Evolutionary conservation across 2,329 filamentous ascomycete species (phyloP).

Genomic region (Fusarium cyanostomum): DNA sequence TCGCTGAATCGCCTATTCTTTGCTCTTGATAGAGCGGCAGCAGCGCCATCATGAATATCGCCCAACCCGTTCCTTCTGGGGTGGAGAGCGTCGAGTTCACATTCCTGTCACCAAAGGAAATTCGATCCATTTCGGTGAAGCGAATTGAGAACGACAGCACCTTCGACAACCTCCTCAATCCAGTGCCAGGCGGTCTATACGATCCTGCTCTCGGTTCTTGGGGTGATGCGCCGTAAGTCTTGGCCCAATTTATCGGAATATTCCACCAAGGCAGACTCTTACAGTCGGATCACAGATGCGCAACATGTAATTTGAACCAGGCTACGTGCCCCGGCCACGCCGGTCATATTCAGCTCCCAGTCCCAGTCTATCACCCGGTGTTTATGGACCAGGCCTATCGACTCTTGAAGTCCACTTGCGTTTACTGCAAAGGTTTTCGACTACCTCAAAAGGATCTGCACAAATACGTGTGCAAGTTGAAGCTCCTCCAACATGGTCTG

Average conservation of each 20-base stretch:
- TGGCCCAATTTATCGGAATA: background rate
- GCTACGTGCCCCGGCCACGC: constrained; percentile 89
- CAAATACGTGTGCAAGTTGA: constrained; percentile 83
- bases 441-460: constrained; percentile 81
- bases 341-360: constrained; percentile 93
- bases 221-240: constrained; percentile 77
- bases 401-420: constrained; percentile 85
- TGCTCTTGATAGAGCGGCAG: constrained; percentile 27
- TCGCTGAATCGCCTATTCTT: constrained; percentile 36
- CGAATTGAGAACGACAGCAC: constrained; percentile 92
- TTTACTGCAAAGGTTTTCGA: constrained; percentile 89
- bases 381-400: constrained; percentile 93
- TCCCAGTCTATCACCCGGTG: constrained; percentile 94
- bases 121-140: constrained; percentile 90
- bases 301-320: constrained; percentile 88
- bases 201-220: constrained; percentile 92
- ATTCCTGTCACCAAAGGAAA: constrained; percentile 83
- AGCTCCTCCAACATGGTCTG: constrained; percentile 85
- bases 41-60: constrained; percentile 68
- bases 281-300: constrained; percentile 67
- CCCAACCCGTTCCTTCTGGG: constrained; percentile 83
- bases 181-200: constrained; percentile 89
- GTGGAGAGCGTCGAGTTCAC: constrained; percentile 91
- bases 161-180: constrained; percentile 92
- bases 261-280: constrained; percentile 11